Base-by-base conservation (phyloP, 306 rosid species). In the Cucurbita moschata region DNA sequence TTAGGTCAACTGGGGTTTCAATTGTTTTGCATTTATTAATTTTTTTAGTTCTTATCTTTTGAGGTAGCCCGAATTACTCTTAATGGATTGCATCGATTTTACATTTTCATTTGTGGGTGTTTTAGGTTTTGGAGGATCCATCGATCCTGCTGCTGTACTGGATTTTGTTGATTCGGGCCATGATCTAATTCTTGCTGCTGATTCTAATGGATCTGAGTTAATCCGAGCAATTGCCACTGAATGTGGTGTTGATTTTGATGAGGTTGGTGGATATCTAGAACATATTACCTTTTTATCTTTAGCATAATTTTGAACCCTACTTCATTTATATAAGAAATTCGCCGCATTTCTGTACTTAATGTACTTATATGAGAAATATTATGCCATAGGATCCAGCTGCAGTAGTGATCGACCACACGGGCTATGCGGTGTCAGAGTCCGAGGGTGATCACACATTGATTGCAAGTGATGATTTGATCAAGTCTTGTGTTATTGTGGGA, bases 111-210 rank as follows among this genome's bases (percentile, higher is more conserved):
- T 63, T 68, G 18, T 46, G 19, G 49, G 56, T 35, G 15, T 10
- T 82, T n/a, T 77, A 94, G 99, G 99, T 63, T 86, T 94, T 75
- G 99, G 97, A 75, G 99, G 97, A 70, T 87, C 99, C 59, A 61
- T 94, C 66, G 96, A 94, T 40, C 79, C 82, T 37, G 92, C 95
- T 75, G 87, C 90, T 18, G 82, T 94, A 76, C 78, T 94, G 81
- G 95, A 91, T 82, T 94, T 94, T 70, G 97, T 94, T 65, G 99
- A 94, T 80, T 86, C 97, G 19, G 99, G 99, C 23, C 99, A 87
- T 70, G 99, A 94, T 86, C 88, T 94, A 80, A 84, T 91, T n/a
- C 70, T 94, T 57, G 90, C 86, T 3, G 90, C 92, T 39, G 97
- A 91, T 72, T 83, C 46, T 62, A 87, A 85, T 78, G 95, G 96